A percentile compares a stretch with the other conserved stretches of the same genome.
Evolutionary conservation across 2,329 filamentous ascomycete genomes (phyloP).

Genomic region (Fusarium decemcellulare): DNA sequence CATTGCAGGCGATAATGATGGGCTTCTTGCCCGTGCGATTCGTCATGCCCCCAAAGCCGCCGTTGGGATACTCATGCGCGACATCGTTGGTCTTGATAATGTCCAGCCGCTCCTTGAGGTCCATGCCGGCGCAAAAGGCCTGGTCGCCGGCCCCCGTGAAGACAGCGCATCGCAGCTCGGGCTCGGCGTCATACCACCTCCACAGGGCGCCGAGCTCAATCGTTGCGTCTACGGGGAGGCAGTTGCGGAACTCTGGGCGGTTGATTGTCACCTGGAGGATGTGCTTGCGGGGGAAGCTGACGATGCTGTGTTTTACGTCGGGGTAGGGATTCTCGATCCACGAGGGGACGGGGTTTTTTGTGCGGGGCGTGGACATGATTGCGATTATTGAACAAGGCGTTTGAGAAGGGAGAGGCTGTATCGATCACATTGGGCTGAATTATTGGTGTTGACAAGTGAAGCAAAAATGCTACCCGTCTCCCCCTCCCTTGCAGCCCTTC

Average conservation of each 20-base stretch:
- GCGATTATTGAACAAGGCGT: not conserved
- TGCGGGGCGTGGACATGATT: conserved; percentile 38
- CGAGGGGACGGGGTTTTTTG: conserved; percentile 48
- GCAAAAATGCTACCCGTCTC: not conserved
- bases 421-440: not conserved
- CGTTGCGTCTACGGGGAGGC: conserved; percentile 53
- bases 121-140: conserved; percentile 68
- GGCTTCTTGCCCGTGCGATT: conserved; percentile 53
- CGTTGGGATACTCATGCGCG: conserved; percentile 41
- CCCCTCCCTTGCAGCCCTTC: conserved; percentile 1
- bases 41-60: conserved; percentile 53
- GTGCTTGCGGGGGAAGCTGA: conserved; percentile 58
- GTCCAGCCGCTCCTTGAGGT: conserved; percentile 63
- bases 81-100: conserved; percentile 48
- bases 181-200: conserved; percentile 65
- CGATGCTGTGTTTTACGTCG: conserved; percentile 49
- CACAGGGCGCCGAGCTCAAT: conserved; percentile 61
- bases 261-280: conserved; percentile 62
- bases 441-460: not conserved
- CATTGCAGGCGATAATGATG: conserved; percentile 50
- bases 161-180: conserved; percentile 63
- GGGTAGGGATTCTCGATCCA: conserved; percentile 53
- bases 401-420: not conserved
- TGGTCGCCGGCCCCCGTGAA: conserved; percentile 65
- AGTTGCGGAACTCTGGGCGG: conserved; percentile 58